Conservation (phyloP, 2,329 filamentous ascomycete species). For the Cercospora beticola region DNA sequence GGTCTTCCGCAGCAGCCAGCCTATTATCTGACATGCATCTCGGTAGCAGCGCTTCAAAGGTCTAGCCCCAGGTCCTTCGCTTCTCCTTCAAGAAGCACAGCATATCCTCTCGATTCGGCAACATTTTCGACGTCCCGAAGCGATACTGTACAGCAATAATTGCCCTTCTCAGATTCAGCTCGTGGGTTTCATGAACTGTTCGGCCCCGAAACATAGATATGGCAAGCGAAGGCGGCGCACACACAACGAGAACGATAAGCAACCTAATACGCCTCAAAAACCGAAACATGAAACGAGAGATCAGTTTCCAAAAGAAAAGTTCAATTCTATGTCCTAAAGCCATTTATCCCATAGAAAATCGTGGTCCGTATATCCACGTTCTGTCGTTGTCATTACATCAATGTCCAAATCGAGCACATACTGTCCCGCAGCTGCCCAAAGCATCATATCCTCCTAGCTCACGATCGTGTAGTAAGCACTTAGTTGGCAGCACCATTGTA, state of each 20-base stretch:
- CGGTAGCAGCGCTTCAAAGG: not conserved
- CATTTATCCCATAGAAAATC: not conserved
- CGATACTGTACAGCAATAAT: not conserved
- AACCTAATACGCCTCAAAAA: too few species aligned
- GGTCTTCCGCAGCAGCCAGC: not conserved
- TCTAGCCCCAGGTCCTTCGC: not conserved
- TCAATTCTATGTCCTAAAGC: not conserved
- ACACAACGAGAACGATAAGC: not conserved
- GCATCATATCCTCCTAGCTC: not conserved
- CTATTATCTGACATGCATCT: not conserved
- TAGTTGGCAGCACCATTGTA: slow-evolving; percentile 14
- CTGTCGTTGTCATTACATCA: not conserved
- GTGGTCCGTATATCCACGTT: not conserved
- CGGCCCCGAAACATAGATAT: not conserved
- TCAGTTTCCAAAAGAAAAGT: not conserved
- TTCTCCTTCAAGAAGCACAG: not conserved
- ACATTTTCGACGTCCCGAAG: too few species aligned
- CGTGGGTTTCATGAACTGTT: not conserved
- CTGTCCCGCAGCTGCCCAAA: not conserved
- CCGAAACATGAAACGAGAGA: not conserved
- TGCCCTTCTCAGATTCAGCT: not conserved
- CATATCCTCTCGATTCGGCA: not conserved
- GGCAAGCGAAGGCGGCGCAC: too few species aligned
- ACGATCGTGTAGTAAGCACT: not conserved
- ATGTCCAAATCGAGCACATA: not conserved